Base-by-base conservation (phyloP, 345 rosid genomes). In the Brassica nigra region DNA sequence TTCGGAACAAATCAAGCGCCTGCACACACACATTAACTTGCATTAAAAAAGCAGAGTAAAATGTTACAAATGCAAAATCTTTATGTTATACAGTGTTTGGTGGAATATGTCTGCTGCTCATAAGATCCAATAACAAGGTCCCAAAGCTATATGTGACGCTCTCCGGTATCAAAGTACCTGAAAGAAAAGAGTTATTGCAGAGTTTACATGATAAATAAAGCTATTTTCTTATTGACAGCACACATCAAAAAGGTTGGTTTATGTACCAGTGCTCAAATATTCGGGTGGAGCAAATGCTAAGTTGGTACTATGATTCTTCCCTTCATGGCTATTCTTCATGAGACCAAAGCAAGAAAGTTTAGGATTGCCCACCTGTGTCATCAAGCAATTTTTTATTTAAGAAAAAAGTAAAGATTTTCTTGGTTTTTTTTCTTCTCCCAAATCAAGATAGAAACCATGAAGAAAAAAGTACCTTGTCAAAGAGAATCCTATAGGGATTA, bases 201-300 rank as follows among this genome's bases (percentile, higher is more conserved):
- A 55, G 61, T 2, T 14, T 44, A 4, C 37, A 29, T 73, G n/a
- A 78, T 23, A 44, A 58, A 18, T 66, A 27, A 63, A 70, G 54
- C 39, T 14, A 27, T 18, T 5, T 37, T 36, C 12, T 29, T 30
- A 31, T 62, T 10, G 58, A 47, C 4, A 47, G 37, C 68, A 66
- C 28, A 71, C 47, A 71, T 65, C 12, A 12, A 65, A 23, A 71
- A 55, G 59, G 63, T 31, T 61, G 69, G 62, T 12, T 8, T 1
- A 33, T 14, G 64, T 84, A 93, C 99, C 98, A 58, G 91, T 85
- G 80, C 88, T 85, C 81, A 93, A 82, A 84, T 89, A 95, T 66
- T 95, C 98, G 0, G 99, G 98, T 44, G 98, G 99, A 74, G 96
- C 92, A 81, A 95, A 95, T 42, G 99, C 98, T 83, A 93, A 86